Percentiles rank a stretch among this genome's conserved stretches.
phyloP scores from a whole-genome alignment of 768 basidiomycete species.

The Amylocystis lapponica region DNA sequence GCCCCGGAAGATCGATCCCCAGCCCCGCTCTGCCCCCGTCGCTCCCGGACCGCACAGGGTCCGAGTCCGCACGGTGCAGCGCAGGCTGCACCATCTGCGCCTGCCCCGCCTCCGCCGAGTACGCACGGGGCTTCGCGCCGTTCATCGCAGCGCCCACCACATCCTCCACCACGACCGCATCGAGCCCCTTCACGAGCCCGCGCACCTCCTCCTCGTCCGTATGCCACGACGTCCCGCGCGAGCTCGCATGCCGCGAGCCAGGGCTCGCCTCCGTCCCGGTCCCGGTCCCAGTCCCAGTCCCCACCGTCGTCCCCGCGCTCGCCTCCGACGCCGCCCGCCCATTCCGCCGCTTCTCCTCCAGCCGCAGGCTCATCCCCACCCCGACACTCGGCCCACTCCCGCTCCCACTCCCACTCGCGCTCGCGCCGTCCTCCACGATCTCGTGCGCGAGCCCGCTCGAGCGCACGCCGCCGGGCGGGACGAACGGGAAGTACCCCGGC shows the following conservation, averaged over 20 bases:
- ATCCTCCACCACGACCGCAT: constrained; percentile 1
- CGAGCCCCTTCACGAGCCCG: neutral
- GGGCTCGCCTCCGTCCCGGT: constrained; percentile 6
- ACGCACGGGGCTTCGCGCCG: constrained; percentile 11
- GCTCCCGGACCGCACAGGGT: constrained; percentile 9
- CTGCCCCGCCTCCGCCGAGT: constrained; percentile 11
- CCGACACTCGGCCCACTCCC: neutral
- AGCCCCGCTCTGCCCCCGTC: neutral
- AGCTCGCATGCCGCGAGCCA: constrained; percentile 12
- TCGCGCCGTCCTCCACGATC: constrained; percentile 15
- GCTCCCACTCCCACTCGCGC: constrained; percentile 6
- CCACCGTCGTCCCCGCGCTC: constrained; percentile 11
- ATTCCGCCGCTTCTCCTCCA: neutral
- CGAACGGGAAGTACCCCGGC: constrained; percentile 39
- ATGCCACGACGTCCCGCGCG: constrained; percentile 22
- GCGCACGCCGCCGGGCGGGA: constrained; percentile 16
- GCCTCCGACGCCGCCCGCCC: constrained; percentile 7
- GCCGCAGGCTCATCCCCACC: neutral
- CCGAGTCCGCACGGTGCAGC: constrained; percentile 15
- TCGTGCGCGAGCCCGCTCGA: constrained; percentile 26
- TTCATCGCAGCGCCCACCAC: neutral
- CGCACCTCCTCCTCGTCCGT: constrained; percentile 8
- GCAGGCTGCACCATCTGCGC: constrained; percentile 1
- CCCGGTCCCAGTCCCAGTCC: constrained; percentile 3
- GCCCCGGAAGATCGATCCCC: neutral